Evolutionary conservation across 306 rosid genomes (phyloP), one percentile per base, ranked within the genome.

Genomic region (Medicago lupulina): DNA sequence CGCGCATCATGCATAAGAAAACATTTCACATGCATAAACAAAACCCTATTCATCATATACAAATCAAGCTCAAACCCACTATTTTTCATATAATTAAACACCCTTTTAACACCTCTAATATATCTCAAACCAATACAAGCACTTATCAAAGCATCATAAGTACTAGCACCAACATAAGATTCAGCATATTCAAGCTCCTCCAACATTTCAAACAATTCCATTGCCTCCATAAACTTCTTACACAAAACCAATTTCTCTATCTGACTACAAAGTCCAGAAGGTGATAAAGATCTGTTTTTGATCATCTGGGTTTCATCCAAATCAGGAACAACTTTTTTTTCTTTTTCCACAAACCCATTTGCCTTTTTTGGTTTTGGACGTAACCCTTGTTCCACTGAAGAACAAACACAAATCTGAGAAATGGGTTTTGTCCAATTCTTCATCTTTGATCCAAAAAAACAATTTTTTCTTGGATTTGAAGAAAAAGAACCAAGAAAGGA

Each of bases 121-220:
- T 87, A 93, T 71, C 78, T 89, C 86, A 89, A 86, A 61, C 89
- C 78, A 68, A 91, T 74, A 69, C 97, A 93, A 54, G 92, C 94
- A 73, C 74, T 88, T 44, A 93, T 80, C 70, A 93, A 79, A 15
- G 98, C 90, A 75, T 91, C 93, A 43, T 81, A 88, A 0, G 98
- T 91, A 63, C 87, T 83, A 57, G 72, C 65, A 58, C 85, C 82
- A 25, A 89, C 77, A 36, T 75, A 87, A 81, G 14, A 84, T 58
- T 87, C 89, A 67, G 21, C 76, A 69, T 82, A 73, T 54, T 80
- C 84, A 55, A 78, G 71, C 82, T 93, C 97, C 82, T 93, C 97
- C 89, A 93, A 86, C 67, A 88, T 80, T 51, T 91, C 97, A 81
- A 93, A 93, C 86, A 93, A 73, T 18, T 93, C 98, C 73, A 91